These are phyloP conservation scores for Cystobasidium sp. DNA, from an alignment of 1,284 basidiomycete species.

Conservation along the genomic window DNA sequence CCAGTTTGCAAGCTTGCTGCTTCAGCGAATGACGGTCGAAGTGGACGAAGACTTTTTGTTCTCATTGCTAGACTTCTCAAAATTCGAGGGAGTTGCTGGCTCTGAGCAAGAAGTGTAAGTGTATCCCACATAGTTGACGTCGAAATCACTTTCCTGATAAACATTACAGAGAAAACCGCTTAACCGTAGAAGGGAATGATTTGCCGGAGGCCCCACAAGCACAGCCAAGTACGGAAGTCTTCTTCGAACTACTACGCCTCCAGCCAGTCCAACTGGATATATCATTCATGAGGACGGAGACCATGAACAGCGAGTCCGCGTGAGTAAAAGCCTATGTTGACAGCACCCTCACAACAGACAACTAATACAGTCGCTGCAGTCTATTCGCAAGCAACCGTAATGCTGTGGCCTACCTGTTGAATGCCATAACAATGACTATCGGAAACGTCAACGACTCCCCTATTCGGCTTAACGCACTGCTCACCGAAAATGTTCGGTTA, in stretches of 20 bases:
- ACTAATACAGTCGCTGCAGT: constrained; percentile 20
- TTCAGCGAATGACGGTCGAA: constrained; percentile 94
- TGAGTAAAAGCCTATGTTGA: constrained; percentile 58
- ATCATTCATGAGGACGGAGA: constrained; percentile 96
- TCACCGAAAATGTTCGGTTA: constrained; percentile 91
- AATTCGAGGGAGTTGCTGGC: constrained; percentile 65
- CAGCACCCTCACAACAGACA: background rate
- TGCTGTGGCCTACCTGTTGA: constrained; percentile 89
- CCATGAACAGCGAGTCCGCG: constrained; percentile 91
- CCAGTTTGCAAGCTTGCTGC: constrained; percentile 92
- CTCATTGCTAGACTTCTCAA: constrained; percentile 86
- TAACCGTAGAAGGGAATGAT: constrained; percentile 58
- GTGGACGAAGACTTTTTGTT: constrained; percentile 97
- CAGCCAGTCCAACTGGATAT: constrained; percentile 91
- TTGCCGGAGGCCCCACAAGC: constrained; percentile 77
- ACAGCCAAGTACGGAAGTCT: constrained; percentile 74
- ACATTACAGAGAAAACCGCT: constrained; percentile 1
- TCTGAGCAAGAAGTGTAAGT: constrained; percentile 72
- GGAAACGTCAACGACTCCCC: constrained; percentile 97
- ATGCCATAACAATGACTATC: constrained; percentile 94
- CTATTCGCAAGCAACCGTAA: constrained; percentile 62
- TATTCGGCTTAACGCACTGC: constrained; percentile 91
- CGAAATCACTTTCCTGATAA: background rate
- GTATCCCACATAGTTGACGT: constrained; percentile 64
- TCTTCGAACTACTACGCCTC: constrained; percentile 96